Conservation (phyloP, 2,329 filamentous ascomycete species). For the Fusarium illudens region DNA sequence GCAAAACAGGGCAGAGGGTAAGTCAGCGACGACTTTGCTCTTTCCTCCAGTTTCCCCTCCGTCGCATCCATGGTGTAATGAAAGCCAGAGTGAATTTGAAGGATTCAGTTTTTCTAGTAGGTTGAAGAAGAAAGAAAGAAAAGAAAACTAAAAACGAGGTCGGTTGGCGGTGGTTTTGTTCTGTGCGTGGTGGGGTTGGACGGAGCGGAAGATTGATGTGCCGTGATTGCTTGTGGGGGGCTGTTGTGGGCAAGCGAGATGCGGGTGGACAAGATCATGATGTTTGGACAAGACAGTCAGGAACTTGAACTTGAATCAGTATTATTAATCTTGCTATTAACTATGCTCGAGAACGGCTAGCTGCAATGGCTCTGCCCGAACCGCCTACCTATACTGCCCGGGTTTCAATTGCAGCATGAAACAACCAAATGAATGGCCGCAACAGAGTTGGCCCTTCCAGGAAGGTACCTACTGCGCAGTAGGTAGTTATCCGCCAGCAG, state of each 20-base stretch:
- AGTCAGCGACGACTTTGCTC: constrained; percentile 59
- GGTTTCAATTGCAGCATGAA: neutral
- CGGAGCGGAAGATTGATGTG: constrained; percentile 42
- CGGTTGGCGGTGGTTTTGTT: constrained; percentile 26
- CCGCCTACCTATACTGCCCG: neutral
- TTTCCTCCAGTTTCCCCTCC: constrained; percentile 80
- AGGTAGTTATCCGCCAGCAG: neutral
- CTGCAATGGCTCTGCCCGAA: neutral
- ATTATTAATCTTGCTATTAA: neutral
- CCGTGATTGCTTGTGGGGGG: constrained; percentile 19
- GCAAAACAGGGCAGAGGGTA: constrained; percentile 57
- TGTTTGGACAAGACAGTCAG: neutral
- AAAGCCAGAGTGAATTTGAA: constrained; percentile 76
- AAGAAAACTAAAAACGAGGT: constrained; percentile 23
- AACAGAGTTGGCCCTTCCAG: neutral
- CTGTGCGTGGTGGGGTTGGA: constrained; percentile 3
- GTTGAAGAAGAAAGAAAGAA: constrained; percentile 48
- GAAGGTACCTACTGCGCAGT: neutral
- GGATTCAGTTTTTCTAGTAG: constrained; percentile 58
- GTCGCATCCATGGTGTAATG: constrained; percentile 61
- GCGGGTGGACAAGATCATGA: neutral
- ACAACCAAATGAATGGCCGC: neutral
- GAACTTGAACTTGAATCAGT: neutral
- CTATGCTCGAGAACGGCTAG: neutral
- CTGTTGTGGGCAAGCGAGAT: neutral